Conservation (phyloP, 495 filamentous ascomycete genomes). For the Neurospora sp. region DNA sequence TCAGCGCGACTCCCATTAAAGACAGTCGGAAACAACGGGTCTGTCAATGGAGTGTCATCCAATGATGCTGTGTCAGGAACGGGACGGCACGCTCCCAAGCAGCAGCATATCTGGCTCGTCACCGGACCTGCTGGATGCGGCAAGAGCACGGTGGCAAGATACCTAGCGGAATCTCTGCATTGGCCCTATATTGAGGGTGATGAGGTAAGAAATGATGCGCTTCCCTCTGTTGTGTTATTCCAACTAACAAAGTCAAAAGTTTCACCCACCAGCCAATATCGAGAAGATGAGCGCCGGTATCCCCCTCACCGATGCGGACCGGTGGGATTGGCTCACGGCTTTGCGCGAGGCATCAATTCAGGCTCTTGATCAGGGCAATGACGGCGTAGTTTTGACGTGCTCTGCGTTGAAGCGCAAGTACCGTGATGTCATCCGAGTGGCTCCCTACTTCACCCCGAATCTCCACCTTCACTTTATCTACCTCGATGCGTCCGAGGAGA, state of each 20-base stretch:
- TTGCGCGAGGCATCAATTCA: constrained; percentile 72
- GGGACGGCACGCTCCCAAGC: constrained; percentile 16
- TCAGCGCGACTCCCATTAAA: constrained; percentile 20
- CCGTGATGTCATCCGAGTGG: constrained; percentile 90
- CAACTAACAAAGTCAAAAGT: constrained; percentile 43
- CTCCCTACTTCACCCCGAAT: constrained; percentile 63
- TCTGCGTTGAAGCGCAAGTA: constrained; percentile 95
- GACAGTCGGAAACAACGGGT: constrained; percentile 16
- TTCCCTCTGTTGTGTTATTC: not conserved
- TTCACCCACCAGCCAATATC: constrained; percentile 73
- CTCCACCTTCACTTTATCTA: constrained; percentile 90
- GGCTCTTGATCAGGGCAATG: constrained; percentile 44
- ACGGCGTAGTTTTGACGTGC: constrained; percentile 90
- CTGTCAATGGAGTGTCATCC: constrained; percentile 15
- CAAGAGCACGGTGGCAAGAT: constrained; percentile 84
- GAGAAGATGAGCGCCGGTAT: constrained; percentile 86
- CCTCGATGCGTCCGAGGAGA: constrained; percentile 63
- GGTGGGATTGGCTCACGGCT: constrained; percentile 95
- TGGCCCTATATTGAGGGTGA: constrained; percentile 92
- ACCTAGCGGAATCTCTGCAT: constrained; percentile 58
- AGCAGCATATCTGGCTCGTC: constrained; percentile 93
- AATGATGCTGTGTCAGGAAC: constrained; percentile 15
- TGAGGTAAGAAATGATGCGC: constrained; percentile 53
- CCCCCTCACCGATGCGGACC: constrained; percentile 87
- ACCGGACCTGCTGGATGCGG: constrained; percentile 94